Percentiles rank a stretch among this genome's conserved stretches.
Evolutionary conservation across 2,329 filamentous ascomycete genomes (phyloP).

Genomic region (Diaporthe aspalathi): DNA sequence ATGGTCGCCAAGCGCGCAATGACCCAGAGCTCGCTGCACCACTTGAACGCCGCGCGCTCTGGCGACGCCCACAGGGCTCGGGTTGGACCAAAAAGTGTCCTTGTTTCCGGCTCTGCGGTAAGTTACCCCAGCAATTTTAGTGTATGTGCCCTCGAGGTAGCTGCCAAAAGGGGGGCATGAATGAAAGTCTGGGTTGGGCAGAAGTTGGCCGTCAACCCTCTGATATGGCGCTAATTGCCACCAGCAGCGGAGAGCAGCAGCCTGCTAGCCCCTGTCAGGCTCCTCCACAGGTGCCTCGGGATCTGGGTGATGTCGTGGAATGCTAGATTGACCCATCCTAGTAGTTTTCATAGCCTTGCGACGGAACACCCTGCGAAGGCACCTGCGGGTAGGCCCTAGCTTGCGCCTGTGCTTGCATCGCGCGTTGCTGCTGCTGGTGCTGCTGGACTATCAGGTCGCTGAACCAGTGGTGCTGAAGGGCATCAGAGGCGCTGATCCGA

Average conservation of each 20-base stretch:
- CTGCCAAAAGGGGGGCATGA: background rate
- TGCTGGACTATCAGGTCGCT: constrained; percentile 73
- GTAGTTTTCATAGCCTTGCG: constrained; percentile 48
- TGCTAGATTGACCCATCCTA: constrained; percentile 34
- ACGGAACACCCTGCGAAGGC: constrained; percentile 51
- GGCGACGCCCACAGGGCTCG: background rate
- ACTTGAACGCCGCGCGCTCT: background rate
- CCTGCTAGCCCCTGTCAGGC: background rate
- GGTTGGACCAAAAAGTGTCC: background rate
- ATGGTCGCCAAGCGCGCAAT: background rate
- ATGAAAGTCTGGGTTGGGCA: constrained; percentile 29
- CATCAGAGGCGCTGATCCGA: constrained; percentile 87
- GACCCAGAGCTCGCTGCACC: background rate
- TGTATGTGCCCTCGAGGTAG: background rate
- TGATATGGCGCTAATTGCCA: background rate
- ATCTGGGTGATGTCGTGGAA: constrained; percentile 2
- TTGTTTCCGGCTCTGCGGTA: background rate
- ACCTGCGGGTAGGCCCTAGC: constrained; percentile 20
- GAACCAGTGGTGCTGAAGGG: constrained; percentile 94
- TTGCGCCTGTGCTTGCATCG: constrained; percentile 54
- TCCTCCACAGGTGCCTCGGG: constrained; percentile 1
- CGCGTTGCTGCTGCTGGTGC: constrained; percentile 55
- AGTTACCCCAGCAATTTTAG: background rate
- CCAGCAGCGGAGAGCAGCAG: background rate
- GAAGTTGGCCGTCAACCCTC: background rate